Percentiles rank a stretch among this genome's conserved stretches.
These are phyloP conservation scores for Yamadazyma jaroonii DNA, from an alignment of 1,139 yeast species.

Conservation along the genomic window DNA sequence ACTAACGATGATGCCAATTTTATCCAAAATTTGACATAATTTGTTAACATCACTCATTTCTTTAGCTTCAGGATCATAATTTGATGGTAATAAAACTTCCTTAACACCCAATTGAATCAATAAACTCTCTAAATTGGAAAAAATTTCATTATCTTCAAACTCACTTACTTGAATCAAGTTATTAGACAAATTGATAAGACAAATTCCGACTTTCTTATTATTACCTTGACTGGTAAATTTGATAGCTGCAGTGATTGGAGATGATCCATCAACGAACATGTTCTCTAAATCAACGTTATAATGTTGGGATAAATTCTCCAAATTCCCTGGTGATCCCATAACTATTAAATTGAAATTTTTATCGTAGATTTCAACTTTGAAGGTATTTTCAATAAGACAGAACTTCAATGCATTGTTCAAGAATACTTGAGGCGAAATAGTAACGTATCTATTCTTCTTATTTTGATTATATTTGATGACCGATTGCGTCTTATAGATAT, in stretches of 20 bases:
- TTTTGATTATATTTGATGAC: conserved; percentile 59
- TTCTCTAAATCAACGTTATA: conserved; percentile 66
- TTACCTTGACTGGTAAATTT: conserved; percentile 49
- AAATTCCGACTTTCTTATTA: conserved; percentile 63
- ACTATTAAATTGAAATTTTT: conserved; percentile 56
- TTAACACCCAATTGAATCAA: conserved; percentile 86
- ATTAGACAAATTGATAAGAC: conserved; percentile 74
- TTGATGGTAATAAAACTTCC: conserved; percentile 67
- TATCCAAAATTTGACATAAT: conserved; percentile 61
- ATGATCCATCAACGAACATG: conserved; percentile 54
- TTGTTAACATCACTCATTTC: conserved; percentile 38
- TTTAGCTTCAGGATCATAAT: conserved; percentile 31
- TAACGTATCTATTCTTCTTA: conserved; percentile 60
- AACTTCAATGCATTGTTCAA: conserved; percentile 58
- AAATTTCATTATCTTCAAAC: conserved; percentile 83
- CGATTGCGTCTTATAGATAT: conserved; percentile 76
- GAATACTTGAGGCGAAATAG: conserved; percentile 75
- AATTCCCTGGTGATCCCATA: conserved; percentile 87
- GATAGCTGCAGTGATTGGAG: conserved; percentile 75
- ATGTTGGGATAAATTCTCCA: conserved; percentile 45
- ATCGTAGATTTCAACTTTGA: conserved; percentile 71
- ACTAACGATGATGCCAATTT: conserved; percentile 69
- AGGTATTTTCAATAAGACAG: conserved; percentile 67
- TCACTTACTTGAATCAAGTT: conserved; percentile 70
- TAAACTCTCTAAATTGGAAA: conserved; percentile 80